phyloP scores from a whole-genome alignment of 768 basidiomycete genomes.

The Podaxis sp. region DNA sequence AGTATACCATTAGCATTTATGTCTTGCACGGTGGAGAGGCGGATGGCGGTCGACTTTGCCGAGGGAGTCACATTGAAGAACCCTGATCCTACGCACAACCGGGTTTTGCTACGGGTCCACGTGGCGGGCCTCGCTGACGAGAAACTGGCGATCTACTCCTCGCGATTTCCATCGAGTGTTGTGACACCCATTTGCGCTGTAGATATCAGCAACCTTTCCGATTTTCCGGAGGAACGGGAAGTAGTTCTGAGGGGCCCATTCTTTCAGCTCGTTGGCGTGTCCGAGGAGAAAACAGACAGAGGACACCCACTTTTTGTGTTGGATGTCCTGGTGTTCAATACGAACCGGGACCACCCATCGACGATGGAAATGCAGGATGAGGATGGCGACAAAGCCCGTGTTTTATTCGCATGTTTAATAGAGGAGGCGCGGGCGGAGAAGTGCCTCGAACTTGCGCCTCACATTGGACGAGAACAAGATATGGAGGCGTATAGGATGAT shows the following conservation, averaged over 20 bases:
- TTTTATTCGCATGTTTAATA: conserved; percentile 16
- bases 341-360: conserved; percentile 20
- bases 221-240: conserved; percentile 18
- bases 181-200: conserved; percentile 21
- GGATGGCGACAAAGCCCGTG: conserved; percentile 15
- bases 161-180: conserved; percentile 17
- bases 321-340: conserved; percentile 18
- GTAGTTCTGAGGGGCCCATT: conserved; percentile 20
- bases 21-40: conserved; percentile 16
- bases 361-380: conserved; percentile 20
- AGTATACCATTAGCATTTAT: conserved; percentile 19
- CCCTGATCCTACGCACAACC: not conserved
- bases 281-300: conserved; percentile 12
- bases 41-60: conserved; percentile 15
- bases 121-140: conserved; percentile 14
- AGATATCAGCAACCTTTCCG: conserved; percentile 17
- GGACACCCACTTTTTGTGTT: conserved; percentile 13
- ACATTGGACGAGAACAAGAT: conserved; percentile 14
- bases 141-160: conserved; percentile 13
- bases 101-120: conserved; percentile 19
- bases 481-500: conserved; percentile 13
- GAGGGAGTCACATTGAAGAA: conserved; percentile 1
- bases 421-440: conserved; percentile 17
- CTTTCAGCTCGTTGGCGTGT: conserved; percentile 18
- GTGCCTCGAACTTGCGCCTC: conserved; percentile 16